Percentiles rank a stretch among this genome's conserved stretches.
Conservation (phyloP, 139 green algal species). For the Haematococcus sp. region DNA sequence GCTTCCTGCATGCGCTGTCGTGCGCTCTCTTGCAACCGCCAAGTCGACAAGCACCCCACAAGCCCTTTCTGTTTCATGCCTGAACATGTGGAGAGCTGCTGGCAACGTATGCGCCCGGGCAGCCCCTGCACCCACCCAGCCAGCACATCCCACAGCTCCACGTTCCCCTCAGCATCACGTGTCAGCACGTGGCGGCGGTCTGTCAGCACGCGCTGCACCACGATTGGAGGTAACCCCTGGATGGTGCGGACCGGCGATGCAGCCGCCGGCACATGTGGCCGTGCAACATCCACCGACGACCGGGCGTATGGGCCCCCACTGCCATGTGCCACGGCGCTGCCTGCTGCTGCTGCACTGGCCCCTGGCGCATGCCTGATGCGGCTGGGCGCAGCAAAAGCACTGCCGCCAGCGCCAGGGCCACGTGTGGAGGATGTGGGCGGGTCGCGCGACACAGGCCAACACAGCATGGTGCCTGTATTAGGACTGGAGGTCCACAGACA, state of each 20-base stretch:
- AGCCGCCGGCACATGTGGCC: background rate
- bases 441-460: no score
- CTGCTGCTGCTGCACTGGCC: background rate
- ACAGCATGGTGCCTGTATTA: no score
- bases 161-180: slow-evolving; percentile 49
- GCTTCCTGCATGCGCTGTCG: no score
- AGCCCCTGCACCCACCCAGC: slow-evolving; percentile 41
- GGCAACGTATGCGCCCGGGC: no score
- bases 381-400: background rate
- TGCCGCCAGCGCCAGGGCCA: background rate
- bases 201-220: slow-evolving; percentile 26
- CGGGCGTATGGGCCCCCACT: background rate
- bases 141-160: slow-evolving; percentile 76
- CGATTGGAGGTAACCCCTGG: slow-evolving; percentile 11
- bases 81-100: no score
- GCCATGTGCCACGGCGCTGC: background rate
- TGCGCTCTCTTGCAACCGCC: no score
- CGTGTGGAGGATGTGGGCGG: no score
- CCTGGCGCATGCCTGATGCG: background rate
- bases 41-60: no score
- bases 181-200: slow-evolving; percentile 71
- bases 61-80: no score
- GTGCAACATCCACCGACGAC: background rate
- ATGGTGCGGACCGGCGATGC: background rate
- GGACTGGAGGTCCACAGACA: no score